phyloP scores from a whole-genome alignment of 2,329 filamentous ascomycete genomes.

The Aaosphaeria pasadenensis region DNA sequence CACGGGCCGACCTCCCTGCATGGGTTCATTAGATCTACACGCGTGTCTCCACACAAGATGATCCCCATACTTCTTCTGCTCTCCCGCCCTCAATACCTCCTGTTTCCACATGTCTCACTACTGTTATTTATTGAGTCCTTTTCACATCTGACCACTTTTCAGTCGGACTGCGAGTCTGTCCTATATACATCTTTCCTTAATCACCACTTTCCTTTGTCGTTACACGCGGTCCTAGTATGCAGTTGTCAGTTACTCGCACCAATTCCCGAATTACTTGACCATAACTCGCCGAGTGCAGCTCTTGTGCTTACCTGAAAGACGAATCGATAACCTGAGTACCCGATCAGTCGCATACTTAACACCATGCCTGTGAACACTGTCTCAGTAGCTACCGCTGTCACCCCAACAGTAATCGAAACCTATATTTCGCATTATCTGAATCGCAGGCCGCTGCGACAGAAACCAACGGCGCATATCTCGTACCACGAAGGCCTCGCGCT shows the following conservation, averaged over 20 bases:
- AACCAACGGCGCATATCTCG: conserved; percentile 84
- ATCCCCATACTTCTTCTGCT: no score
- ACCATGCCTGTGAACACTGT: conserved; percentile 72
- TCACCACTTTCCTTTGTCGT: not conserved
- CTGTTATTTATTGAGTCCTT: not conserved
- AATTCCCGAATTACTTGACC: no score
- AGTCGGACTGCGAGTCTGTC: not conserved
- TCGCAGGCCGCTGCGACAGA: conserved; percentile 68
- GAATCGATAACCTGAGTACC: not conserved
- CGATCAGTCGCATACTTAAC: not conserved
- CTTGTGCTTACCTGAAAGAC: no score
- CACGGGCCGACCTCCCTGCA: no score
- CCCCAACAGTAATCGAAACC: conserved; percentile 83
- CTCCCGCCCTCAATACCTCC: not conserved
- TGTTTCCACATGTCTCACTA: not conserved
- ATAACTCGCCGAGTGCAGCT: no score
- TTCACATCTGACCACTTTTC: not conserved
- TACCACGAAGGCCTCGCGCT: conserved; percentile 92
- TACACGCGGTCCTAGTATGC: no score
- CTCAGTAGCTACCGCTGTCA: conserved; percentile 77
- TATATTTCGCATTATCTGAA: conserved; percentile 88
- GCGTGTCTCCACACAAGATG: no score
- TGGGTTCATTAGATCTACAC: no score
- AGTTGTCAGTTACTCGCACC: no score
- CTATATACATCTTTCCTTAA: not conserved